These are phyloP conservation scores for Nigrospora oryzae DNA, from an alignment of 2,329 filamentous ascomycete species.

Conservation along the genomic window DNA sequence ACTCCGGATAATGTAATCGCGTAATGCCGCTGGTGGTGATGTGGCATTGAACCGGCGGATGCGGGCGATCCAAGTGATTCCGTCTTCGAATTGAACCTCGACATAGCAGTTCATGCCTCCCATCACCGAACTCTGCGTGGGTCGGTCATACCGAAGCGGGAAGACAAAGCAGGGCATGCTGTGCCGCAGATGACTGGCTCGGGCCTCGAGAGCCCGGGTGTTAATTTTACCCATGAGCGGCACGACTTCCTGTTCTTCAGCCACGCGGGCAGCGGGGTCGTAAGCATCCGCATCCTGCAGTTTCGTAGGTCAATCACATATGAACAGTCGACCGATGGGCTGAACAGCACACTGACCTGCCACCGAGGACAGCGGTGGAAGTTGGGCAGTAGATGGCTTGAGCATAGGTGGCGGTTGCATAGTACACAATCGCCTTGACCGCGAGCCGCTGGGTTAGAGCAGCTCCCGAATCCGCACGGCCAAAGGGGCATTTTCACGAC, in stretches of 20 bases:
- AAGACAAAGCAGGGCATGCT: constrained; percentile 26
- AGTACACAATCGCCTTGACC: constrained; percentile 26
- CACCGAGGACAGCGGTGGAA: constrained; percentile 26
- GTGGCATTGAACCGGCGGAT: constrained; percentile 29
- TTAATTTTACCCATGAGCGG: constrained; percentile 25
- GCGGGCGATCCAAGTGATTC: constrained; percentile 31
- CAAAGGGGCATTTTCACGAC: constrained; percentile 20
- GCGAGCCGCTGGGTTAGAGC: constrained; percentile 23
- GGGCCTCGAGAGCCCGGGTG: constrained; percentile 23
- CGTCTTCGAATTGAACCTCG: constrained; percentile 31
- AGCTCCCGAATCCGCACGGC: constrained; percentile 22
- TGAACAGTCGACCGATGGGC: constrained; percentile 6
- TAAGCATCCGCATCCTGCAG: constrained; percentile 25
- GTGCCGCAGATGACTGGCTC: constrained; percentile 24
- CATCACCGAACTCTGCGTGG: constrained; percentile 27
- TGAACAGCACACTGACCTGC: constrained; percentile 20
- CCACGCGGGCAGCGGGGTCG: constrained; percentile 20
- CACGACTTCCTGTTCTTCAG: constrained; percentile 24
- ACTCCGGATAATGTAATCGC: constrained; percentile 27
- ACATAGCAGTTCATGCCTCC: constrained; percentile 36
- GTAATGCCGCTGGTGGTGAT: constrained; percentile 22
- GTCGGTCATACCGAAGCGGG: constrained; percentile 25
- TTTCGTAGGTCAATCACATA: not conserved
- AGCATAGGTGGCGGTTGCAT: constrained; percentile 29
- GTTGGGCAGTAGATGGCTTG: constrained; percentile 18